Evolutionary conservation across 352 stramenopile genomes (phyloP).

Genomic region (Blastocystis sp.): DNA sequence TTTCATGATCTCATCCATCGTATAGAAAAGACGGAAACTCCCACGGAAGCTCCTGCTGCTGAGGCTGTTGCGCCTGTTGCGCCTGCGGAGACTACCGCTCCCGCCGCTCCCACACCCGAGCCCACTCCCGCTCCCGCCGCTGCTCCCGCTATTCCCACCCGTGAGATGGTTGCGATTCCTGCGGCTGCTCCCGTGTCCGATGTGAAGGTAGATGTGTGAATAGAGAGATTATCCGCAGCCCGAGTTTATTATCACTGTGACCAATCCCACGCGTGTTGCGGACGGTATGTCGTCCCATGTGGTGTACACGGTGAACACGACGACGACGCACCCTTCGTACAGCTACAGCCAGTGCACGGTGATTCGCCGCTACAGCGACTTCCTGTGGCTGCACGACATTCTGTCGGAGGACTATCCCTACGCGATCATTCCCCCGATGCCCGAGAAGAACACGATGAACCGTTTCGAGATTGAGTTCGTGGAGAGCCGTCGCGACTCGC

Average conservation of each 20-base stretch:
- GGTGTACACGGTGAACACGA: slow-evolving; percentile 19
- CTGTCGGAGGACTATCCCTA: slow-evolving; percentile 27
- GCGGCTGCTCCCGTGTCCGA: background rate
- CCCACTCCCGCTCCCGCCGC: background rate
- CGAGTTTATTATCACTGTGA: slow-evolving; percentile 36
- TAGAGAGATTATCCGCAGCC: background rate
- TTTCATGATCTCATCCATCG: background rate
- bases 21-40: background rate
- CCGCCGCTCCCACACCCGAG: background rate
- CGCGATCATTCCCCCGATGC: slow-evolving; percentile 42
- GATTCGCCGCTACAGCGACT: slow-evolving; percentile 39
- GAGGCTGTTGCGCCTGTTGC: background rate
- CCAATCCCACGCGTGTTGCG: slow-evolving; percentile 6
- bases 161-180: background rate
- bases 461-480: slow-evolving; percentile 52
- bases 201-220: background rate
- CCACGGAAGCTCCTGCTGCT: background rate
- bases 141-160: background rate
- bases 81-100: no score
- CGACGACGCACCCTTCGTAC: background rate
- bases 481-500: background rate
- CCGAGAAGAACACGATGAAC: slow-evolving; percentile 44
- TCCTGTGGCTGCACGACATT: slow-evolving; percentile 47
- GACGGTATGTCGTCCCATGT: slow-evolving; percentile 46
- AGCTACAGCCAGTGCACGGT: slow-evolving; percentile 1